These are phyloP conservation scores for Cordyceps fumosorosea DNA, from an alignment of 2,329 filamentous ascomycete genomes.

Conservation along the genomic window DNA sequence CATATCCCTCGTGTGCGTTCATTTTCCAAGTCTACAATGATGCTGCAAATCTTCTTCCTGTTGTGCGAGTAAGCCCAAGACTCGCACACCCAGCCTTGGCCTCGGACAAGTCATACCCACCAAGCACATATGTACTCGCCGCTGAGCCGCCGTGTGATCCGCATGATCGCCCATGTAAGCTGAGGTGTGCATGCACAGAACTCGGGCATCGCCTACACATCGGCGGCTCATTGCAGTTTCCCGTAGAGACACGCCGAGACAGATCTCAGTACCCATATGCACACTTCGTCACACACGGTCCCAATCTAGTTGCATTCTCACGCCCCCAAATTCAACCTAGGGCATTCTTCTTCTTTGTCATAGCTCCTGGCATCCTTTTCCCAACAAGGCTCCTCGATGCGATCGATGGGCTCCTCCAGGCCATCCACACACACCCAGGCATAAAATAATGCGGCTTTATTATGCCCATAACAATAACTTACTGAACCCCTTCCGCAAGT, in stretches of 20 bases:
- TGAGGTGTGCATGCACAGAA: not conserved
- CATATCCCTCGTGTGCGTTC: too few relatives aligned
- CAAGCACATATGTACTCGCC: not conserved
- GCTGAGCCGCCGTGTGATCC: too few relatives aligned
- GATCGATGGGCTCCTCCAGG: not conserved
- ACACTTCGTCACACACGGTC: not conserved
- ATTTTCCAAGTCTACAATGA: too few relatives aligned
- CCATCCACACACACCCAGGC: too few relatives aligned
- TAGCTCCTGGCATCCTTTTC: not conserved
- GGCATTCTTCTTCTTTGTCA: not conserved
- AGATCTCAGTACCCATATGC: not conserved
- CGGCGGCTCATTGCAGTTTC: not conserved
- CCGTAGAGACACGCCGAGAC: not conserved
- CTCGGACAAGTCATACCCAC: not conserved
- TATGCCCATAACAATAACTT: too few relatives aligned
- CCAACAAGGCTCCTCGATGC: not conserved
- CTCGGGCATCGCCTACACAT: not conserved
- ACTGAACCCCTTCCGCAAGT: too few relatives aligned
- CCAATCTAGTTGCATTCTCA: too few relatives aligned
- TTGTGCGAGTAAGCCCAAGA: too few relatives aligned
- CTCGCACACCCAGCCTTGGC: not conserved
- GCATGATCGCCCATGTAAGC: not conserved
- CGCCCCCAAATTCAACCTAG: too few relatives aligned
- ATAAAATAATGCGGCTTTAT: not conserved
- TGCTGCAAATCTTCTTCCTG: too few relatives aligned